A percentile compares a stretch with the other conserved stretches of the same genome.
Evolutionary conservation across 352 stramenopile genomes (phyloP).

Genomic region (Globisporangium lucens): DNA sequence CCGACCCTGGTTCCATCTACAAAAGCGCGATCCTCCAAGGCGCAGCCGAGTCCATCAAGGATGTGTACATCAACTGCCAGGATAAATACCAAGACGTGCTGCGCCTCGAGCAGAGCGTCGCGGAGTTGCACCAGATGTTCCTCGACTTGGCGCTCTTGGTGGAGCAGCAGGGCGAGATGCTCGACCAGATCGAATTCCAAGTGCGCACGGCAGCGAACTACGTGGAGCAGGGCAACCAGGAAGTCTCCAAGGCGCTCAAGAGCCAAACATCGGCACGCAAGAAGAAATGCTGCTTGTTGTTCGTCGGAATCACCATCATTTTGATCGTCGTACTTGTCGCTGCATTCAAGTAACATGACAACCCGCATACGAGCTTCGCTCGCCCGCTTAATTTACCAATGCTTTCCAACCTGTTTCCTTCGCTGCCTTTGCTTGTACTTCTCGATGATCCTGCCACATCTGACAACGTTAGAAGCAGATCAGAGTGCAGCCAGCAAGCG

Average conservation of each 20-base stretch:
- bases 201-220: constrained; percentile 93
- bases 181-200: constrained; percentile 98
- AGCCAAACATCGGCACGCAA: constrained; percentile 96
- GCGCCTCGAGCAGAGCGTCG: constrained; percentile 94
- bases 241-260: constrained; percentile 94
- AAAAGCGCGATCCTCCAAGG: constrained; percentile 80
- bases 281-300: constrained; percentile 93
- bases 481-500: not conserved
- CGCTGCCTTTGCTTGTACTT: not conserved
- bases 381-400: constrained; percentile 3
- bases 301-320: constrained; percentile 75
- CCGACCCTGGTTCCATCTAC: constrained; percentile 81
- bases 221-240: constrained; percentile 95
- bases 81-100: constrained; percentile 99
- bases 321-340: constrained; percentile 77
- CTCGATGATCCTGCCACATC: not conserved
- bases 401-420: not conserved
- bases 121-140: constrained; percentile 99
- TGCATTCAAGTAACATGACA: constrained; percentile 46
- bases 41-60: constrained; percentile 76
- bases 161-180: constrained; percentile 96
- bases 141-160: constrained; percentile 97
- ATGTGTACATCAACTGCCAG: constrained; percentile 94
- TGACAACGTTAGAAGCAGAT: not conserved
- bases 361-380: not conserved